Evolutionary conservation across 1,139 yeast species (phyloP), one percentile per base, ranked within the genome.

Genomic region (Yamadazyma dushanensis): DNA sequence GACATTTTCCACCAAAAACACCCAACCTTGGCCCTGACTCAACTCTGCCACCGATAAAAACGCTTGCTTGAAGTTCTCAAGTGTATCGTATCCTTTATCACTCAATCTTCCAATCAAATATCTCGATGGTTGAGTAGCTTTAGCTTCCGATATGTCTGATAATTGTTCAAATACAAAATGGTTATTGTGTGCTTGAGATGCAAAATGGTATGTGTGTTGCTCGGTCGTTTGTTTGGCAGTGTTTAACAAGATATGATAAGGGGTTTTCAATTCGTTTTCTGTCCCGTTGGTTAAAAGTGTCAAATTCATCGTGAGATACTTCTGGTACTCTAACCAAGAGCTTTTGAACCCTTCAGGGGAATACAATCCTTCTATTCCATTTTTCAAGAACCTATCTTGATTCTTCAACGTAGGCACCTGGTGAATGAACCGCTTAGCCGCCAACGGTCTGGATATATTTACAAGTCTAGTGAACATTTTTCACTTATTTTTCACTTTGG

Each of bases 111-210:
- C 70, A 53, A 70, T 53, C 32, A 78, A 60, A 9, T 63, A 56
- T 52, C 78, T 66, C 11, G 80, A 73, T 8, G 83, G 82, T 44
- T 57, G 57, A 9, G 75, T 64, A 18, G 53, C 49, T 16, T 51
- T 45, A 3, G 73, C 72, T 34, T 50, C 59, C 7, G 54, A 40
- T 41, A 53, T 55, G 43, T 60, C 51, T 17, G 64, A 48, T 40
- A 90, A 70, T 52, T 86, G 85, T 57, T 84, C 81, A 56, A 89
- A 80, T 51, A 85, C 88, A 40, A 92, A 72, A 63, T 92, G 98
- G 66, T 92, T 92, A 65, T 89, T 90, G 64, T 86, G 95, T 2
- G 90, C 83, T 58, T 86, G 96, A 4, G 96, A 85, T 9, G 98
- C 97, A 54, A 73, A 78, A 63, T 89, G 94, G 71, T 83, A 90